Percentiles rank a stretch among this genome's conserved stretches.
Evolutionary conservation across 164 flowering plant genomes (phyloP).

Genomic region (Aristolochia californica): DNA sequence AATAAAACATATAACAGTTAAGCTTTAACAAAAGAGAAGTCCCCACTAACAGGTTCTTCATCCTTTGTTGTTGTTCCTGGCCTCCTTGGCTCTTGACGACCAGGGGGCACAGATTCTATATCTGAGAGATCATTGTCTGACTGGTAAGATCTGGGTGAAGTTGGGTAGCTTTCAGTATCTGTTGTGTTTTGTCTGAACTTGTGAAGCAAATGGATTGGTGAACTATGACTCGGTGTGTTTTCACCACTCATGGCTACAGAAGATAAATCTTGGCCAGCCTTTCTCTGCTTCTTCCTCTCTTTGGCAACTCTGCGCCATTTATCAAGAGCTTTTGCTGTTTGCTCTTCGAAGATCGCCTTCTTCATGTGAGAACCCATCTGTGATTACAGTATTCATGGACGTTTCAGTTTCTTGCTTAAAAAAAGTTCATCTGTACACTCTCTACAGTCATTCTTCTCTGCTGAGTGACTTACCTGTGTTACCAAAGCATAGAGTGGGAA

Average conservation of each 20-base stretch:
- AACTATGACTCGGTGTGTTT: slow-evolving; percentile 28
- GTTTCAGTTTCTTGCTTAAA: not conserved
- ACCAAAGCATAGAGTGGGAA: slow-evolving; percentile 66
- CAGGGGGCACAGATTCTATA: slow-evolving; percentile 13
- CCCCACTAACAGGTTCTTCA: slow-evolving; percentile 16
- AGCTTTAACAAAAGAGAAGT: slow-evolving; percentile 32
- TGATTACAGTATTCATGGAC: not conserved
- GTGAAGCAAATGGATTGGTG: slow-evolving; percentile 47
- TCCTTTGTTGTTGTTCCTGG: slow-evolving; percentile 4
- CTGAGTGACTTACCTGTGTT: slow-evolving; percentile 42
- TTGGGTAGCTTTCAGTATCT: slow-evolving; percentile 24
- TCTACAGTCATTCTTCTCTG: too few relatives aligned
- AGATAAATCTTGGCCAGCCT: slow-evolving; percentile 12
- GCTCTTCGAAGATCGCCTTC: slow-evolving; percentile 60
- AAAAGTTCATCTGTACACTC: too few relatives aligned
- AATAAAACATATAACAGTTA: not conserved
- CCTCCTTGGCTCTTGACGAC: slow-evolving; percentile 5
- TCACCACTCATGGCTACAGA: slow-evolving; percentile 33
- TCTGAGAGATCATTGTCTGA: slow-evolving; percentile 41
- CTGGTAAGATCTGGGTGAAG: slow-evolving; percentile 24
- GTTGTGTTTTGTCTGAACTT: slow-evolving; percentile 9
- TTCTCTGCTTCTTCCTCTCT: slow-evolving; percentile 25
- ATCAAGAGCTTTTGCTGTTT: slow-evolving; percentile 48
- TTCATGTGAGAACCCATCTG: slow-evolving; percentile 85
- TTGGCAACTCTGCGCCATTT: slow-evolving; percentile 54